phyloP scores from a whole-genome alignment of 163 green algal species.

The Chlorella variabilis region DNA sequence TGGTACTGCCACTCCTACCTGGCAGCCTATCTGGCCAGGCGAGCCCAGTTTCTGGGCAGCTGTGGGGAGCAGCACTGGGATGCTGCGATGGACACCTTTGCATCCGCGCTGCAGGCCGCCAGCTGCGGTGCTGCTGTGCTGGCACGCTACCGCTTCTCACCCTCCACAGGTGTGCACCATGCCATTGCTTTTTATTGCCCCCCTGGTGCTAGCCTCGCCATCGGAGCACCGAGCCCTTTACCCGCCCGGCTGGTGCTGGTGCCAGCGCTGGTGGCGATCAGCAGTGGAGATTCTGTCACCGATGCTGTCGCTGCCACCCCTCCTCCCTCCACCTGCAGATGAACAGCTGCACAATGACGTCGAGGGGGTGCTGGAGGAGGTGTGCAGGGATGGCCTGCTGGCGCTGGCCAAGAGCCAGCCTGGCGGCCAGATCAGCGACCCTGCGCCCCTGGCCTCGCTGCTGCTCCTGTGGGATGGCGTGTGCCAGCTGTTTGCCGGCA shows the following conservation, averaged over 20 bases:
- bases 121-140: neutral
- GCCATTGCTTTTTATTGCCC: too few species aligned
- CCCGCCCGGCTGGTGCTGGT: too few species aligned
- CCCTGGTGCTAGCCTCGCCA: too few species aligned
- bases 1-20: constrained; percentile 19
- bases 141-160: constrained; percentile 14
- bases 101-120: neutral
- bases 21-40: neutral
- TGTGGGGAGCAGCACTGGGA: neutral
- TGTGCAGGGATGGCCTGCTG: neutral
- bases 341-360: constrained; percentile 53
- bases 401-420: constrained; percentile 6
- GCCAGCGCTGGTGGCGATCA: too few species aligned
- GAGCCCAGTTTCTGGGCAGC: constrained; percentile 25
- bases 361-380: constrained; percentile 41
- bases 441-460: neutral
- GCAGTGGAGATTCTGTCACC: too few species aligned
- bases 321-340: too few species aligned
- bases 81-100: neutral
- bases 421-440: neutral
- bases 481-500: constrained; percentile 36
- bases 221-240: too few species aligned
- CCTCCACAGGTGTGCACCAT: constrained; percentile 9
- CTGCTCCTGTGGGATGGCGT: constrained; percentile 53
- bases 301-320: too few species aligned